These are phyloP conservation scores for Macroventuria anomochaeta DNA, from an alignment of 2,329 filamentous ascomycete species.

Conservation along the genomic window DNA sequence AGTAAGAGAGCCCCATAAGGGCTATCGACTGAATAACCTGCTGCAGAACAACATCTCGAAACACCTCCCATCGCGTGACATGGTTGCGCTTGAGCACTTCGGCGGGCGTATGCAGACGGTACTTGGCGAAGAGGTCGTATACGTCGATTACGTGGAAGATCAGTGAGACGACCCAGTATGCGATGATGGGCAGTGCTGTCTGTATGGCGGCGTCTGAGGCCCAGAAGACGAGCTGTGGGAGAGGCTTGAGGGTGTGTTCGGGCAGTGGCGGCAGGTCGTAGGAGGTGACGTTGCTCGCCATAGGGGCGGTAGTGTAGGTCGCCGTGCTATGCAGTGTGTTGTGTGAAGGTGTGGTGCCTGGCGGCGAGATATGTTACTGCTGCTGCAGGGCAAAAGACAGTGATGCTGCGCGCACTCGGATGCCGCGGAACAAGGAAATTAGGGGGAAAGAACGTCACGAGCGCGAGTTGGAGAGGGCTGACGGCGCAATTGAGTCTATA, in stretches of 20 bases:
- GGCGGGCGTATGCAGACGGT: constrained; percentile 92
- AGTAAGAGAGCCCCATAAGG: constrained; percentile 69
- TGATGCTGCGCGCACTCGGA: constrained; percentile 24
- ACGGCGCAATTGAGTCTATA: constrained; percentile 1
- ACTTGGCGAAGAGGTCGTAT: constrained; percentile 85
- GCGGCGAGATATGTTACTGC: neutral
- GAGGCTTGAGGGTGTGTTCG: constrained; percentile 73
- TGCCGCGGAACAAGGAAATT: constrained; percentile 37
- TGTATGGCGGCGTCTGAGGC: constrained; percentile 83
- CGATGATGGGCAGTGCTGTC: constrained; percentile 76
- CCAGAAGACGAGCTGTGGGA: constrained; percentile 75
- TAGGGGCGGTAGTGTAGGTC: constrained; percentile 27
- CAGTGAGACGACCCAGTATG: constrained; percentile 87
- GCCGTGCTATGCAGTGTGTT: constrained; percentile 2
- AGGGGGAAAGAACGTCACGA: constrained; percentile 31
- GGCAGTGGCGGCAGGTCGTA: constrained; percentile 83
- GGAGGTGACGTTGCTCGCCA: constrained; percentile 50
- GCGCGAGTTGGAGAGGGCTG: constrained; percentile 4
- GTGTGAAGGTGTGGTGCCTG: neutral
- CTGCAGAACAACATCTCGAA: constrained; percentile 89
- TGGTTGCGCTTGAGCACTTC: constrained; percentile 89
- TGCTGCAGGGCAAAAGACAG: constrained; percentile 10
- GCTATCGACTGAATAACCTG: constrained; percentile 85
- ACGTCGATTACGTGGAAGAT: constrained; percentile 88
- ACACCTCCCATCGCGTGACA: constrained; percentile 81